These are phyloP conservation scores for Trebouxia sp. DNA, from an alignment of 139 green algal genomes.

Conservation along the genomic window DNA sequence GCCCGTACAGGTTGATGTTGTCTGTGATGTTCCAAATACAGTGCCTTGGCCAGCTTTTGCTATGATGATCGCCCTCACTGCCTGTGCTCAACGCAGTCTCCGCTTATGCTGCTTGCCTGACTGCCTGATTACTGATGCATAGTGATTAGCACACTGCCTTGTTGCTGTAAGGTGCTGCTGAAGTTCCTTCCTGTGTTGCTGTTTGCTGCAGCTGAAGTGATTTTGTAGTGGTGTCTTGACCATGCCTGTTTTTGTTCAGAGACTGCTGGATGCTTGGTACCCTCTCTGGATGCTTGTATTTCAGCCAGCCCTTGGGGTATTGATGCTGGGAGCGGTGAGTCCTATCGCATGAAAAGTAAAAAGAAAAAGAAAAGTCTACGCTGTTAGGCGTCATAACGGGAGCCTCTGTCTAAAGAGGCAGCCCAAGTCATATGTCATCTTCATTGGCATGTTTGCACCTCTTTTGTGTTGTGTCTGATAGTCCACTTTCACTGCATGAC, in stretches of 20 bases:
- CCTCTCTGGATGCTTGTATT: constrained; percentile 79
- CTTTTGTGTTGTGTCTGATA: too few species aligned
- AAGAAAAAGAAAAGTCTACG: not conserved
- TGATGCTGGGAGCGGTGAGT: constrained; percentile 80
- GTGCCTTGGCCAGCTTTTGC: not conserved
- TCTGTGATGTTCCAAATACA: not conserved
- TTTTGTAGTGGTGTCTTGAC: too few species aligned
- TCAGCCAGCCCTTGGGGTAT: constrained; percentile 82
- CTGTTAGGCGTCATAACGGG: not conserved
- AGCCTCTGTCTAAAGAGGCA: too few species aligned
- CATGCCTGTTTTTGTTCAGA: too few species aligned
- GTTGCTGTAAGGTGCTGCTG: not conserved
- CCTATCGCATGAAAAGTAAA: too few species aligned
- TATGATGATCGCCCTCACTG: not conserved
- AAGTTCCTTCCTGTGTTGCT: not conserved
- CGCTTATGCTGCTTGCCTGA: not conserved
- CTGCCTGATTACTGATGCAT: not conserved
- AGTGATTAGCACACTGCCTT: not conserved
- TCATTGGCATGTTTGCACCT: too few species aligned
- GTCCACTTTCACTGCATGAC: too few species aligned
- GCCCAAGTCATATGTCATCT: too few species aligned
- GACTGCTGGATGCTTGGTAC: constrained; percentile 72
- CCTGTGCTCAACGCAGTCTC: not conserved
- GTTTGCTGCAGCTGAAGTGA: too few species aligned
- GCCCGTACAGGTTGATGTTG: not conserved